Base-by-base conservation (phyloP, 1,284 basidiomycete genomes). In the Chondrostereum purpureum region DNA sequence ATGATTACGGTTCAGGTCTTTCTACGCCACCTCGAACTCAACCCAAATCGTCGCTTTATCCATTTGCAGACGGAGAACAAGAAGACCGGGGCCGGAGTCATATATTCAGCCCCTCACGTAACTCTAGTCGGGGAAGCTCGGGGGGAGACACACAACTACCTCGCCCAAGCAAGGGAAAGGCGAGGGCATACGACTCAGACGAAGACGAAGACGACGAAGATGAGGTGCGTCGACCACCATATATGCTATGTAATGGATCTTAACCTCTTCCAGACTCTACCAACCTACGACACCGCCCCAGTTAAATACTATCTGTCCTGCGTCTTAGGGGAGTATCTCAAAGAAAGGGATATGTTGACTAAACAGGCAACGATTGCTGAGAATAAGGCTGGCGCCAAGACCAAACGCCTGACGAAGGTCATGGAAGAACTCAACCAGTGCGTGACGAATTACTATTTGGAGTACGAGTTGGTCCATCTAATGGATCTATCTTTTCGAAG, bases 321-420 rank as follows among this genome's bases (percentile, higher is more conserved):
- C n/a, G 27, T n/a, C 8, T 8, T 31, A n/a, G 39, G 21, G 10
- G 31, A 0, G 31, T 36, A 68, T 3, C 57, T 58, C 33, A 55
- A 60, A 4, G 66, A 70, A 41, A 55, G 76, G 19, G 54, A 56
- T 24, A 68, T 65, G 46, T 58, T 77, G 23, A 67, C 73, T 48
- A 60, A 67, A 36, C 65, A 63, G 45, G 54, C 56, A 12, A 55
- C 56, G 3, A 69, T 71, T 8, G 58, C 68, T 39, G 61, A 63
- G 39, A 59, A 60, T 38, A 64, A 62, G 36, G 62, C 64, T 22
- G 58, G 60, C 2, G 59, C 62, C 4, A 77, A 72, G 53, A 56
- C 56, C 6, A 57, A 52, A 16, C 64, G 54, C 38, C 74, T 78
- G 11, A 49, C 45, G 2, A 49, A 58, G 27, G 49, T 77, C 23